These are phyloP conservation scores for Crithidia brevicula DNA, from an alignment of 208 protist genomes.

Conservation along the genomic window DNA sequence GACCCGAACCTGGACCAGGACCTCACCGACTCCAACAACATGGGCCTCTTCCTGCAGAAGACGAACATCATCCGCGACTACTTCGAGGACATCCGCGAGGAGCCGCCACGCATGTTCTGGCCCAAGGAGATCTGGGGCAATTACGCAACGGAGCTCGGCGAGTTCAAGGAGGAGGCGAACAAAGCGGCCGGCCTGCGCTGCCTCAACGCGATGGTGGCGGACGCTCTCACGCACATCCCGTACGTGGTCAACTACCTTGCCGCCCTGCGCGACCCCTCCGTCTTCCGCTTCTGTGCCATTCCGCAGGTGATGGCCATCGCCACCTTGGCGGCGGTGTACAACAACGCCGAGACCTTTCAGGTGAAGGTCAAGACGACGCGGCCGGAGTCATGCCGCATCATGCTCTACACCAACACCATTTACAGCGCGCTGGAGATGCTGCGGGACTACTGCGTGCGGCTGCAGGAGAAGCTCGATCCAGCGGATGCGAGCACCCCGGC, in stretches of 20 bases:
- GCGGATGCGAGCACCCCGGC: slow-evolving; percentile 37
- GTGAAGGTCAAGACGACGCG: slow-evolving; percentile 94
- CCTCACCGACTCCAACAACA: slow-evolving; percentile 87
- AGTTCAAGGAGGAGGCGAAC: slow-evolving; percentile 65
- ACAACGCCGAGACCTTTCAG: slow-evolving; percentile 94
- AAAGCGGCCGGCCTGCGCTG: slow-evolving; percentile 71
- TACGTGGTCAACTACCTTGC: slow-evolving; percentile 90
- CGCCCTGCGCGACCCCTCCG: slow-evolving; percentile 67
- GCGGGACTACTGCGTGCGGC: slow-evolving; percentile 39
- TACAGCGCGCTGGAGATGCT: slow-evolving; percentile 46
- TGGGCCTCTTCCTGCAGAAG: slow-evolving; percentile 98
- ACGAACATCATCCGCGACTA: slow-evolving; percentile 98
- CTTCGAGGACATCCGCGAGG: slow-evolving; percentile 94
- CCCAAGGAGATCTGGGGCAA: slow-evolving; percentile 88
- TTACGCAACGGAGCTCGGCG: slow-evolving; percentile 71
- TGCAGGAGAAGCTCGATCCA: slow-evolving; percentile 37
- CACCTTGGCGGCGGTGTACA: slow-evolving; percentile 93
- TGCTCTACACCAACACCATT: slow-evolving; percentile 50
- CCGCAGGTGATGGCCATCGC: slow-evolving; percentile 98
- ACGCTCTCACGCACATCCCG: slow-evolving; percentile 93
- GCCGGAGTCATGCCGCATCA: slow-evolving; percentile 65
- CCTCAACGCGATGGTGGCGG: slow-evolving; percentile 95
- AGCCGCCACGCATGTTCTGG: slow-evolving; percentile 94
- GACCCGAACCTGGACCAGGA: slow-evolving; percentile 56
- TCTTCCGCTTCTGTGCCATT: slow-evolving; percentile 97